Evolutionary conservation across 192 early-diverging fungal species (phyloP), one percentile per base, ranked within the genome.

Genomic region (Coemansia sp.): DNA sequence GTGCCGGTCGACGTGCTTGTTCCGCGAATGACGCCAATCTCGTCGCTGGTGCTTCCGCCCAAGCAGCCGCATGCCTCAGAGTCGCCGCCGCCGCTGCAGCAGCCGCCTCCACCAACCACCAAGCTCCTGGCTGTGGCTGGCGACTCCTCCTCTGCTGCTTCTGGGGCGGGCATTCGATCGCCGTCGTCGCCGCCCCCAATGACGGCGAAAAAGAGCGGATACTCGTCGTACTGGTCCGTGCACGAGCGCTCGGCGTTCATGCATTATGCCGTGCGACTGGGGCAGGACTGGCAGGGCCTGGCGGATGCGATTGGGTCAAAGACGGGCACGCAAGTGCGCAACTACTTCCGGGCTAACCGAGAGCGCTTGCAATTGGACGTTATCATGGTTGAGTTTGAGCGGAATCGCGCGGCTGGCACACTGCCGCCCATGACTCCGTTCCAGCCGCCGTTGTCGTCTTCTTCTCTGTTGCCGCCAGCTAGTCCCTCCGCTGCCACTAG

Each of bases 141-240:
- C n/a, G n/a, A n/a, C n/a, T n/a, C n/a, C n/a, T n/a, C n/a, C n/a
- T 49, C 47, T 29, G 47, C 27, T 25, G 47, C 47, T 4, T 0
- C 47, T 2, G 47, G 10, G 2, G 47, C n/a, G n/a, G n/a, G n/a
- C 3, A n/a, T 1, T 17, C 60, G 60, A 22, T 53, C 63, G 32
- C 63, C 63, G 37, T 38, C 49, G 2, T 31, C 63, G 56, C 45
- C 70, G 32, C 62, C 46, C 2, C 41, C 63, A 15, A 61, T 71
- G 64, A 73, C 76, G 4, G 77, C 77, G 9, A 74, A 74, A 60
- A 82, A 82, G 42, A 82, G 71, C 67, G 73, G 82, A 12, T 88
- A 84, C 61, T 92, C 91, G 25, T 95, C 95, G 1, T 95, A 95
- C 64, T 97, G 95, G 95, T 89, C 94, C n/a, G 84, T 87, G 7